These are phyloP conservation scores for Cyberlindnera euphorbiae DNA, from an alignment of 805 yeast species.

Conservation along the genomic window DNA sequence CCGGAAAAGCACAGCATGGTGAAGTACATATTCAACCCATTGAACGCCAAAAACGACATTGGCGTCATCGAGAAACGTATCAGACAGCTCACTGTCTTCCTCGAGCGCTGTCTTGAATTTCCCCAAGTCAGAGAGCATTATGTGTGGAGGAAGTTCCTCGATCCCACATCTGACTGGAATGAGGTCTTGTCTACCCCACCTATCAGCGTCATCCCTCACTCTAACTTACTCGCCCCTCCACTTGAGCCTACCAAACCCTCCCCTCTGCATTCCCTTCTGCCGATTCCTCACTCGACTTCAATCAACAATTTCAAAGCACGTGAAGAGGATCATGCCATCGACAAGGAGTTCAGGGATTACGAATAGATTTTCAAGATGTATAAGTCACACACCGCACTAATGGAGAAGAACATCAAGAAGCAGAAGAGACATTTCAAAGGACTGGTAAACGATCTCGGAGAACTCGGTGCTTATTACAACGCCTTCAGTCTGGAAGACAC, in stretches of 20 bases:
- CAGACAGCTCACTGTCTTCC: slow-evolving; percentile 68
- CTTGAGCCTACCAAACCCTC: slow-evolving; percentile 51
- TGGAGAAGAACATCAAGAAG: slow-evolving; percentile 23
- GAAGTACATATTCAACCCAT: slow-evolving; percentile 38
- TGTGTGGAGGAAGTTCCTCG: slow-evolving; percentile 72
- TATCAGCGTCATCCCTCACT: slow-evolving; percentile 45
- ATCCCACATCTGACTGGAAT: slow-evolving; percentile 80
- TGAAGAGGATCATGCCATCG: slow-evolving; percentile 14
- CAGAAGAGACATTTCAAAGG: slow-evolving; percentile 41
- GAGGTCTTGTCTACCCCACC: slow-evolving; percentile 64
- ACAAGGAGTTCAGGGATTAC: slow-evolving; percentile 22
- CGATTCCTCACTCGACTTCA: slow-evolving; percentile 47
- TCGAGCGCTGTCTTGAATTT: slow-evolving; percentile 67
- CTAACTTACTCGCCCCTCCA: slow-evolving; percentile 57
- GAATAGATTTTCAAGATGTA: slow-evolving; percentile 24
- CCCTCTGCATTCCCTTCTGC: slow-evolving; percentile 57
- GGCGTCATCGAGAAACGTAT: slow-evolving; percentile 62
- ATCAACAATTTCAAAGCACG: slow-evolving; percentile 24
- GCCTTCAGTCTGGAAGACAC: slow-evolving; percentile 51
- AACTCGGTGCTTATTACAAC: slow-evolving; percentile 68
- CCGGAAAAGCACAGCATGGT: slow-evolving; percentile 78
- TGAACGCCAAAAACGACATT: slow-evolving; percentile 37
- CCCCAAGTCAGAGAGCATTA: slow-evolving; percentile 51
- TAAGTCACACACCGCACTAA: slow-evolving; percentile 20
- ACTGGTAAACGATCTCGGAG: slow-evolving; percentile 61